These are phyloP conservation scores for Coleophoma cylindrospora DNA, from an alignment of 2,329 filamentous ascomycete species.

Conservation along the genomic window DNA sequence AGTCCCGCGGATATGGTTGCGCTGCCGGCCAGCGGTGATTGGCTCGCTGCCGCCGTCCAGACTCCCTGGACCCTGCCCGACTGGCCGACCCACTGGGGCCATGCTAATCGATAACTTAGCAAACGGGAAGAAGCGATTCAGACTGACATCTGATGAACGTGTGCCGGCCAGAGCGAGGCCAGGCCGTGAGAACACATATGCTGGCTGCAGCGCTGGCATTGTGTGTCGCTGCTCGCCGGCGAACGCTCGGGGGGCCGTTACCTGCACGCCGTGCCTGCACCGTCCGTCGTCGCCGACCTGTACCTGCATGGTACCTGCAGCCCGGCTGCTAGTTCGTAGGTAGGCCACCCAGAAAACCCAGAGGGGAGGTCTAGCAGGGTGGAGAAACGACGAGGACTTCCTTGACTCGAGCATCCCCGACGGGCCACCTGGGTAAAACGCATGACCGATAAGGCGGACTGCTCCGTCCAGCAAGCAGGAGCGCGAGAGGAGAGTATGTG, in stretches of 20 bases:
- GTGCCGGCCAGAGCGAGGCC: not conserved
- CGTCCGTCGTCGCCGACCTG: slow-evolving; percentile 2
- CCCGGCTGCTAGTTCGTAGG: no score
- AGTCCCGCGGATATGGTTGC: slow-evolving; percentile 1
- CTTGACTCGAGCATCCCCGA: not conserved
- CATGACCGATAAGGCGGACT: slow-evolving; percentile 6
- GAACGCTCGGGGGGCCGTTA: no score
- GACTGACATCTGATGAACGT: slow-evolving; percentile 3
- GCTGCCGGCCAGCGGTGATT: not conserved
- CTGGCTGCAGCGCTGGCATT: not conserved
- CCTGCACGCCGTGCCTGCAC: not conserved
- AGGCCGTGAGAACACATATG: no score
- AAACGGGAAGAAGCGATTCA: slow-evolving; percentile 15
- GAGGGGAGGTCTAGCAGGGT: slow-evolving; percentile 10
- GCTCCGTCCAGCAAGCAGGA: not conserved
- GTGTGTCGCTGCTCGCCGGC: not conserved
- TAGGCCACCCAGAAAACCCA: no score
- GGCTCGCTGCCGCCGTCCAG: not conserved
- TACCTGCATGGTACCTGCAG: slow-evolving; percentile 22
- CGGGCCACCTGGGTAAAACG: not conserved
- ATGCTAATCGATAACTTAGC: slow-evolving; percentile 12
- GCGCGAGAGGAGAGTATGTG: no score
- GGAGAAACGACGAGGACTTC: not conserved
- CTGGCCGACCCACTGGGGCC: not conserved
- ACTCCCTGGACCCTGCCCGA: not conserved